Percentiles rank a stretch among this genome's conserved stretches.
phyloP scores from a whole-genome alignment of 1,284 basidiomycete genomes.

The Cystobasidium sp. region DNA sequence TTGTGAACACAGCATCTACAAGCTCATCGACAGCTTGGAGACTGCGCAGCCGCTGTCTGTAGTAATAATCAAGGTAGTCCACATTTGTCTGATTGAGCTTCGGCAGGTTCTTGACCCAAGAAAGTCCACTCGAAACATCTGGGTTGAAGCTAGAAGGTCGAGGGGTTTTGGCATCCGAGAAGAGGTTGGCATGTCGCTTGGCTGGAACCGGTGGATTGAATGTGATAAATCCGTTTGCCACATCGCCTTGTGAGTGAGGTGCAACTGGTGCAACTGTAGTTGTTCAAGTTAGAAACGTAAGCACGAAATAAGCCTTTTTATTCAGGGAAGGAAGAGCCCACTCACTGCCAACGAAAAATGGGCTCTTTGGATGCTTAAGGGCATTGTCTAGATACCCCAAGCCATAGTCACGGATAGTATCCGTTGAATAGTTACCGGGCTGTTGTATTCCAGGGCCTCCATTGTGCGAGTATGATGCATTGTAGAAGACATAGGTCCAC shows the following conservation, averaged over 20 bases:
- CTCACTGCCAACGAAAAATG: conserved; percentile 52
- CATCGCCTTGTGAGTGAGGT: conserved; percentile 37
- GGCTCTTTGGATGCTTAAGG: conserved; percentile 42
- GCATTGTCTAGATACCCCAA: conserved; percentile 50
- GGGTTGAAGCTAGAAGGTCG: conserved; percentile 51
- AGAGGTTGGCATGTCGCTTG: conserved; percentile 51
- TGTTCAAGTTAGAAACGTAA: background rate
- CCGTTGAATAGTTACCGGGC: conserved; percentile 52
- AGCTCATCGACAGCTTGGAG: conserved; percentile 55
- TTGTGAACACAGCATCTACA: conserved; percentile 52
- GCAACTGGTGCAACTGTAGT: conserved; percentile 46
- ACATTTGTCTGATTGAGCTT: conserved; percentile 52
- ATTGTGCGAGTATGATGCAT: conserved; percentile 25
- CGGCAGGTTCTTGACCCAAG: conserved; percentile 52
- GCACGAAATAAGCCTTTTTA: too few species aligned
- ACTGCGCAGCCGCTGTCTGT: conserved; percentile 51
- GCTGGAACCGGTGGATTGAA: conserved; percentile 22
- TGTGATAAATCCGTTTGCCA: conserved; percentile 44
- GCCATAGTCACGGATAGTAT: conserved; percentile 51
- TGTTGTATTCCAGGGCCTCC: conserved; percentile 32
- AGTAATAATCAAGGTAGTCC: conserved; percentile 55
- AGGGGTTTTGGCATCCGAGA: conserved; percentile 47
- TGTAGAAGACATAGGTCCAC: conserved; percentile 55
- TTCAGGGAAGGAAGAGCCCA: background rate
- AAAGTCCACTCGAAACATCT: conserved; percentile 50